These are phyloP conservation scores for Helianthus annuus DNA, from an alignment of 129 eudicot genomes.

Conservation along the genomic window DNA sequence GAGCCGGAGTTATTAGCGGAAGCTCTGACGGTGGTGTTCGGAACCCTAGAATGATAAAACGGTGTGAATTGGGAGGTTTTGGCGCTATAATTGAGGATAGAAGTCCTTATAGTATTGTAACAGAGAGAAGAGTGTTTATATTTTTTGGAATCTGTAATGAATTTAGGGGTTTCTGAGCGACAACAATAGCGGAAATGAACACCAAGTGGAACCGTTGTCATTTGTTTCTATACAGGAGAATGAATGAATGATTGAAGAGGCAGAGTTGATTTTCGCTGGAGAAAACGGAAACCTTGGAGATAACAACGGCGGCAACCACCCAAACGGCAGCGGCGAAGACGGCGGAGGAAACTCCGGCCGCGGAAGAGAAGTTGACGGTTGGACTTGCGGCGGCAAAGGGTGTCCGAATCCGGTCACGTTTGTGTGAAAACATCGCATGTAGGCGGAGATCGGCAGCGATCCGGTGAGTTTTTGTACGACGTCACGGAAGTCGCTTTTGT, in stretches of 20 bases:
- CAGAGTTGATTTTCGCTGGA: conserved; percentile 20
- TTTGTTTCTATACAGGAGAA: conserved; percentile 11
- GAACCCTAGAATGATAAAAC: conserved; percentile 26
- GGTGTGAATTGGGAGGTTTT: conserved; percentile 31
- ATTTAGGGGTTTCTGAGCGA: conserved; percentile 35
- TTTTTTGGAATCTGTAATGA: conserved; percentile 29
- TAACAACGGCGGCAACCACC: too few species aligned
- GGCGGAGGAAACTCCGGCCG: too few species aligned
- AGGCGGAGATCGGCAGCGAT: too few species aligned
- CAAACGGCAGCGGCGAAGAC: too few species aligned
- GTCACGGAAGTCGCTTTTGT: too few species aligned
- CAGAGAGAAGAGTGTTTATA: conserved; percentile 21
- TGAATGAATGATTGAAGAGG: not conserved
- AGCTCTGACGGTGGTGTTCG: conserved; percentile 21
- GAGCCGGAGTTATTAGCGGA: conserved; percentile 43
- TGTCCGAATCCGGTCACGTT: too few species aligned
- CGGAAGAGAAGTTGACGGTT: too few species aligned
- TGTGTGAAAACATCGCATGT: too few species aligned
- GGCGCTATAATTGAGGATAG: conserved; percentile 33
- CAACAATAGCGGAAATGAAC: conserved; percentile 45
- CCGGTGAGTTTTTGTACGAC: too few species aligned
- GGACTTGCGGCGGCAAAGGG: too few species aligned
- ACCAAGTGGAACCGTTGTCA: conserved; percentile 54
- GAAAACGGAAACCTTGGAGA: too few species aligned
- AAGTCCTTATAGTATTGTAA: conserved; percentile 32